phyloP scores from a whole-genome alignment of 1,284 basidiomycete species.

The Volvariella volvacea region DNA sequence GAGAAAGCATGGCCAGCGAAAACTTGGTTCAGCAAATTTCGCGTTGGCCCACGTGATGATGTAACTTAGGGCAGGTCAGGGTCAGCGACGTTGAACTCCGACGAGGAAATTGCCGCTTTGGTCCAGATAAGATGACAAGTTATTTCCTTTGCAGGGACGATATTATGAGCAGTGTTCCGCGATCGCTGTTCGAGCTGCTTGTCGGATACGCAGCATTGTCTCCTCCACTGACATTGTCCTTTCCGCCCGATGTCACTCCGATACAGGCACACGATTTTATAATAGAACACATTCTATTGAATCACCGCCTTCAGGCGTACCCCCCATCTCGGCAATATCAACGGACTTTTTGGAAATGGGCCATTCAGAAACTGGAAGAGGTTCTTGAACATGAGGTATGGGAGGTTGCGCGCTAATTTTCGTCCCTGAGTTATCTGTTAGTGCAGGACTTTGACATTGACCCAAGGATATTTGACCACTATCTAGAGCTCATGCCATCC shows the following conservation, averaged over 20 bases:
- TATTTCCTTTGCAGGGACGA: no score
- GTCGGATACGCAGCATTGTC: constrained; percentile 49
- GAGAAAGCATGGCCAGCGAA: constrained; percentile 23
- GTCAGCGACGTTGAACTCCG: constrained; percentile 5
- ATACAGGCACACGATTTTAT: constrained; percentile 44
- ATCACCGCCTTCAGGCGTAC: constrained; percentile 45
- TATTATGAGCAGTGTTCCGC: not conserved
- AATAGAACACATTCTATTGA: constrained; percentile 41
- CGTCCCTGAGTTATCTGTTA: not conserved
- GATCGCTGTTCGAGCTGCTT: constrained; percentile 34
- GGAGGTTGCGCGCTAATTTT: no score
- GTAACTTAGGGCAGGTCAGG: constrained; percentile 12
- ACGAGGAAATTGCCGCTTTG: constrained; percentile 15
- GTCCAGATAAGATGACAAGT: no score
- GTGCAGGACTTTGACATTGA: constrained; percentile 56
- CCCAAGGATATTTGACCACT: constrained; percentile 53
- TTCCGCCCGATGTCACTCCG: constrained; percentile 29
- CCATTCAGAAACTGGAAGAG: constrained; percentile 46
- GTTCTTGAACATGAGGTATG: constrained; percentile 32
- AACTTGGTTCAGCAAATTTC: constrained; percentile 23
- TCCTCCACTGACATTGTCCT: constrained; percentile 32
- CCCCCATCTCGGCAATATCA: constrained; percentile 61
- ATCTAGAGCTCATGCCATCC: constrained; percentile 37
- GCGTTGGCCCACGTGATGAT: not conserved
- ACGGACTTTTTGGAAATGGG: constrained; percentile 65